Percentiles rank a stretch among this genome's conserved stretches.
Conservation (phyloP, 306 rosid genomes). For the Medicago lupulina region DNA sequence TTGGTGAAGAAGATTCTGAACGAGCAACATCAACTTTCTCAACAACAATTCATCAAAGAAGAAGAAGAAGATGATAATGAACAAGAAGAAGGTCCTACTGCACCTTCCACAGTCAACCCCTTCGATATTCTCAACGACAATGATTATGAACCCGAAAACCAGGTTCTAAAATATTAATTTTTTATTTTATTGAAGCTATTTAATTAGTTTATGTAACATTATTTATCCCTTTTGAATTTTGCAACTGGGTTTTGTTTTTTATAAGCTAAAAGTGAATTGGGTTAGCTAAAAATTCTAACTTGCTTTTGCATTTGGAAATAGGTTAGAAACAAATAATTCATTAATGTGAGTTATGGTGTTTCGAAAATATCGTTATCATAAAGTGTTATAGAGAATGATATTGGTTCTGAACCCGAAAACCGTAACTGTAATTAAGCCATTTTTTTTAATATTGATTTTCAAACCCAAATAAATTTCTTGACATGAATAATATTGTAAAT, state of each 20-base stretch:
- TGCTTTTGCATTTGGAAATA: constrained; percentile 17
- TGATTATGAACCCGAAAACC: constrained; percentile 53
- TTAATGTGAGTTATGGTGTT: background rate
- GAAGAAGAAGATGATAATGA: constrained; percentile 35
- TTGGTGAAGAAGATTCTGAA: constrained; percentile 72
- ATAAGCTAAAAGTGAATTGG: background rate
- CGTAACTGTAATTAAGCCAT: too few relatives aligned
- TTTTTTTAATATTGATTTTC: too few relatives aligned
- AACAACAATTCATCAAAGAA: constrained; percentile 42
- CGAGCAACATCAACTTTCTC: constrained; percentile 52
- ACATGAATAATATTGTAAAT: too few relatives aligned
- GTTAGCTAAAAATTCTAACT: constrained; percentile 29
- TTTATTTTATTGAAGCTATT: constrained; percentile 14
- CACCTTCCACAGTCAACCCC: constrained; percentile 69
- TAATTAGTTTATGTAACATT: background rate
- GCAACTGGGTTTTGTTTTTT: constrained; percentile 28
- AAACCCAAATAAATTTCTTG: too few relatives aligned
- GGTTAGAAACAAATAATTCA: constrained; percentile 9
- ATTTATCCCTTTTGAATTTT: constrained; percentile 12
- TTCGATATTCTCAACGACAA: constrained; percentile 75
- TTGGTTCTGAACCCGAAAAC: too few relatives aligned
- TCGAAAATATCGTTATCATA: background rate
- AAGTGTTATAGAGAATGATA: background rate
- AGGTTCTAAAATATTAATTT: constrained; percentile 56
- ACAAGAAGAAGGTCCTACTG: constrained; percentile 40